Conservation (phyloP, 1,284 basidiomycete species). For the Tremellales sp. region DNA sequence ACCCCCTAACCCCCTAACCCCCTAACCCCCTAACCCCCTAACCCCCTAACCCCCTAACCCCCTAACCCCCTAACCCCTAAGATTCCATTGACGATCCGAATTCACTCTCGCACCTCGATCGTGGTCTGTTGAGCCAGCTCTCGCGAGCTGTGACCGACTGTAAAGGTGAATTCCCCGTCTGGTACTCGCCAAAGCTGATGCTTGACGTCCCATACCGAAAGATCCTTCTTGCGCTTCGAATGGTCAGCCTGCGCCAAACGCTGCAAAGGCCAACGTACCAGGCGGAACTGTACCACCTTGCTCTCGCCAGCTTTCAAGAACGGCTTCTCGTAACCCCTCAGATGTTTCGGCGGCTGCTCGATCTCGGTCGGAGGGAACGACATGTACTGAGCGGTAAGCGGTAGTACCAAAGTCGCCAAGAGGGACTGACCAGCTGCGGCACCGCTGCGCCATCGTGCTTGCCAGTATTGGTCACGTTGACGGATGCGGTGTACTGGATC, state of each 20-base stretch:
- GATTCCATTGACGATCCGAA: too few species aligned
- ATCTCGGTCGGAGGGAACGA: slow-evolving; percentile 41
- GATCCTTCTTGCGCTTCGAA: slow-evolving; percentile 47
- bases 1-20: too few species aligned
- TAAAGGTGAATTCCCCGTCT: slow-evolving; percentile 37
- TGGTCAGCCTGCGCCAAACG: slow-evolving; percentile 4
- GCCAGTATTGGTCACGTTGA: slow-evolving; percentile 50
- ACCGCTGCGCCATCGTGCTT: slow-evolving; percentile 47
- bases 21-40: too few species aligned
- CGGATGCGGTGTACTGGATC: slow-evolving; percentile 30
- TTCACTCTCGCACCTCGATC: slow-evolving; percentile 3
- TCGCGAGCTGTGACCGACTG: slow-evolving; percentile 41
- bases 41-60: too few species aligned
- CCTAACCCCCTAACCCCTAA: too few species aligned
- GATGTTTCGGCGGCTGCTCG: slow-evolving; percentile 43
- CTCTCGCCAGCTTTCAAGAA: slow-evolving; percentile 38
- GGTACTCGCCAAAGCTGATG: slow-evolving; percentile 46
- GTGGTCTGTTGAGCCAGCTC: slow-evolving; percentile 23
- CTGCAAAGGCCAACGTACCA: slow-evolving; percentile 28
- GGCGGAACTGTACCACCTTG: slow-evolving; percentile 36
- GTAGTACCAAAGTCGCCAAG: neutral
- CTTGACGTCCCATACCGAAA: slow-evolving; percentile 48
- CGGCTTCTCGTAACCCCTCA: slow-evolving; percentile 46
- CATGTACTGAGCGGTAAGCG: slow-evolving; percentile 47
- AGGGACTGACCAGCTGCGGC: slow-evolving; percentile 48